Conservation (phyloP, 106 monocot species). For the Dendrobium nobile region DNA sequence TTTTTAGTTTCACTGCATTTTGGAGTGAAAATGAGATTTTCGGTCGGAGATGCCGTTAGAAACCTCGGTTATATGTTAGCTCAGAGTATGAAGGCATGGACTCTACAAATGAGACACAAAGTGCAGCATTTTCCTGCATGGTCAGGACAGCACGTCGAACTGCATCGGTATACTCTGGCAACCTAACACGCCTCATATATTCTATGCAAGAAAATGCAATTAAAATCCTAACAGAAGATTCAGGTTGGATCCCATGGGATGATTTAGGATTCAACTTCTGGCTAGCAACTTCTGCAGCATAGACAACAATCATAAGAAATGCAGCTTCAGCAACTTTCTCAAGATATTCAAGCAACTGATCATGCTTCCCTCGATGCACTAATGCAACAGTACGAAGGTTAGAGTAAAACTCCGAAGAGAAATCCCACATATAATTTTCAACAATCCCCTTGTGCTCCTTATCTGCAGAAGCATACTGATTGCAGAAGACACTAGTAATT, state of each 20-base stretch:
- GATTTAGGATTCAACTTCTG: constrained; percentile 47
- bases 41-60: too few relatives aligned
- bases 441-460: constrained; percentile 26
- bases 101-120: constrained; percentile 40
- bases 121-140: constrained; percentile 48
- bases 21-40: too few relatives aligned
- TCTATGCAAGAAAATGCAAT: constrained; percentile 90
- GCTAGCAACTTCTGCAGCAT: constrained; percentile 61
- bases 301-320: constrained; percentile 94
- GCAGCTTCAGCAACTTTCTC: constrained; percentile 84
- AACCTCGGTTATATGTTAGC: constrained; percentile 55
- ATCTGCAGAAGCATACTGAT: constrained; percentile 60
- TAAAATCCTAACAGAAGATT: constrained; percentile 47
- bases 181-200: constrained; percentile 60
- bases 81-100: constrained; percentile 83
- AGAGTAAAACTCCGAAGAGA: constrained; percentile 40
- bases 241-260: constrained; percentile 14
- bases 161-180: constrained; percentile 82
- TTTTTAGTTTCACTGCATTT: too few relatives aligned
- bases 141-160: constrained; percentile 65
- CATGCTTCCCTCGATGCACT: constrained; percentile 17
- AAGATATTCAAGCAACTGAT: constrained; percentile 37
- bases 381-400: constrained; percentile 30
- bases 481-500: constrained; percentile 66
- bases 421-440: constrained; percentile 64